Evolutionary conservation across 495 filamentous ascomycete species (phyloP), one percentile per base, ranked within the genome.

Genomic region (Penicillium parvum): DNA sequence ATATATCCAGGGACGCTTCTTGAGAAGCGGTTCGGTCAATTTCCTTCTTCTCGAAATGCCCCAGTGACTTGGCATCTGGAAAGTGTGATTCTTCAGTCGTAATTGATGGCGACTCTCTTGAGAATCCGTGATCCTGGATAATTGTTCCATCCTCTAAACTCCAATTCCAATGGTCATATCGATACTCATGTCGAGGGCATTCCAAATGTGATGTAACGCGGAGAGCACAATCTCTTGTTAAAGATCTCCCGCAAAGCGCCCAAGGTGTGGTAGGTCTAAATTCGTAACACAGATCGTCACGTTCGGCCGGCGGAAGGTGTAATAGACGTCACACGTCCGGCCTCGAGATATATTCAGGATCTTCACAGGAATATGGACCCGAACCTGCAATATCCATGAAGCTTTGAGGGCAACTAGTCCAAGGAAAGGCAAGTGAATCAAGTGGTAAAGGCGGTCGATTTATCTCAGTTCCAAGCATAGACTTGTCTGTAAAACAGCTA

Each of bases 311-410:
- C 22, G 45, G 33, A 11, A 50, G 52, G 27, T 40, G 40, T 14
- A 50, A 35, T 15, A 55, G 23, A n/a, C 39, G 47, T 47, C 52
- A 55, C 8, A 44, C 42, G 23, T 50, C 52, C 11, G 42, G 12
- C 28, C 46, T 39, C 19, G 15, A 37, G n/a, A 55, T 47, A 7
- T 40, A 28, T 29, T 47, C 41, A 19, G 26, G 4, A 18, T 43
- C 15, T 3, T n/a, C 27, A 22, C 14, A 20, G 6, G 20, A n/a
- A 40, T 55, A 50, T 25, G 38, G 47, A 18, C 52, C 52, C 17
- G 11, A 19, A 9, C 47, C 47, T 9, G 38, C 18, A 37, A 28
- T 22, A 37, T 55, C 47, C 30, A 51, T 51, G 23, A 52, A 55
- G 25, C 30, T 40, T 43, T 51, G 39, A 10, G 40, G 35, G 35